Base-by-base conservation (phyloP, 371 early-diverging fungal species). In the Mortierella sp. region DNA sequence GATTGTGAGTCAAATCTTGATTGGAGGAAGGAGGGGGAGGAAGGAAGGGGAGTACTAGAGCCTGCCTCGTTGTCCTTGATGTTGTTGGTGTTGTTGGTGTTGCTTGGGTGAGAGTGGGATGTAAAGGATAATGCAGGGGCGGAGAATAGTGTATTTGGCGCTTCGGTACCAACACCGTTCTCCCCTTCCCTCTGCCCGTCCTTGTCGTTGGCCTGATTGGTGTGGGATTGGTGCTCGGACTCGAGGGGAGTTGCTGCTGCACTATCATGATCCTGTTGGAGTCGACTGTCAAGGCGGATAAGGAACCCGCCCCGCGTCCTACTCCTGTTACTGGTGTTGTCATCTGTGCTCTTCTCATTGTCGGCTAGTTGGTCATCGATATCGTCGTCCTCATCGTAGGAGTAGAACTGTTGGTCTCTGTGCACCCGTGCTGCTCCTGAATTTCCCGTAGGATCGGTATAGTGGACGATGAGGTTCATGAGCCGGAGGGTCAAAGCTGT, bases 401-500 rank as follows among this genome's bases (percentile, higher is more conserved):
- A 0, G 6, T 32, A 32, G 35, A 4, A 18, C 6, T 63, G 63
- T 1, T 63, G 12, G 18, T 7, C 12, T 35, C 6, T 63, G 18
- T 18, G 63, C 2, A 7, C 16, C 18, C 35, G 29, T 12, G 29
- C 63, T 32, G 63, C 18, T 54, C 54, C 54, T 68, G 68, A 8
- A 24, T 24, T 41, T 21, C 68, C 68, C 21, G 68, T 68, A 21
- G 68, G 21, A 41, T 38, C 43, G 24, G 68, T 6, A 8, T 68
- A 41, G 41, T 68, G 43, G 11, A 35, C 68, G 21, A 68, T 68
- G 10, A 68, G 38, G 24, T 68, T 68, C 43, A 68, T 38, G 24
- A 68, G 68, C 35, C 68, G 68, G 41, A 68, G 68, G 68, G 68
- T 21, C 38, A 68, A 68, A 18, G 68, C 68, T 68, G 68, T 41